Base-by-base conservation (phyloP, 345 rosid genomes). In the Barbarea vulgaris region DNA sequence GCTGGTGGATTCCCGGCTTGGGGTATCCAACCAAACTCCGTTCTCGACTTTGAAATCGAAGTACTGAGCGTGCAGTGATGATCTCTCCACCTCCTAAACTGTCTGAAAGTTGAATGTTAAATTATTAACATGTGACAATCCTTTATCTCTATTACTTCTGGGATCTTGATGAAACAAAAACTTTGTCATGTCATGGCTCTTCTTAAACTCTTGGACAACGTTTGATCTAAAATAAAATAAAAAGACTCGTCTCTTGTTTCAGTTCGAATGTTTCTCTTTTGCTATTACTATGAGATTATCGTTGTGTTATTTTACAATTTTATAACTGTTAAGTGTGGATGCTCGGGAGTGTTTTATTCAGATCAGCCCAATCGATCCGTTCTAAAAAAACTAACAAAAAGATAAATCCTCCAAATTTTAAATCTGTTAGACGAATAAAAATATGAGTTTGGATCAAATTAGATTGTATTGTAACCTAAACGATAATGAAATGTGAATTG, bases 21-120 rank as follows among this genome's bases (percentile, higher is more conserved):
- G 98, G 97, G 97, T 5, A 94, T 94, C 56, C 90, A 85, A 37
- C 91, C 96, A 0, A 88, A 94, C 87, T 91, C 97, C 0, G 89
- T 78, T 71, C 87, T 91, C 63, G 95, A 83, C 66, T 89, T 94
- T 68, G 98, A 94, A 79, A 91, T 94, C 39, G 96, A 94, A 86
- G 96, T 94, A 59, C 79, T 94, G 7, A 58, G 76, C 6, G 67
- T 69, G 13, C n/a, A 88, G 87, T 91, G 67, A 93, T 39, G 27
- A 64, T 77, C 67, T 62, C 63, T 14, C 12, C 37, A 31, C 6
- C 51, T 69, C 56, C 27, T 9, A 9, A 39, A 9, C 27, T 52
- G 36, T 36, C 41, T 30, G 52, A 18, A 51, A 22, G 27, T 15
- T 39, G 24, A 34, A 47, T 73, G 62, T 64, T 54, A 30, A 10